Conservation (phyloP, 129 eudicot genomes). For the Tagetes patula region DNA sequence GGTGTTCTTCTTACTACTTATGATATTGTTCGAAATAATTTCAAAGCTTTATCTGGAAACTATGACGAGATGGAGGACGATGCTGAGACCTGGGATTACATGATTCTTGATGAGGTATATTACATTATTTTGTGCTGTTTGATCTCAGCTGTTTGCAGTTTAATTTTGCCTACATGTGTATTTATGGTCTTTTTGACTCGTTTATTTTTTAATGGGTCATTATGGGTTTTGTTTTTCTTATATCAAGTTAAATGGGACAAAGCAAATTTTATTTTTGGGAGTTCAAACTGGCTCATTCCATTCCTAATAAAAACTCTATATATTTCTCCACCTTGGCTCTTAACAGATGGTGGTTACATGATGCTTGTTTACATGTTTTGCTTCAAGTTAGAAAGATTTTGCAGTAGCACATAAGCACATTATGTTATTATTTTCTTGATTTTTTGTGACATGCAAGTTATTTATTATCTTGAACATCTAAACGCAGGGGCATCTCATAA, state of each 20-base stretch:
- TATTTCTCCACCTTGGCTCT: not conserved
- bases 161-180: not conserved
- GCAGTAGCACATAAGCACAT: not conserved
- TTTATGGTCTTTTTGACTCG: not conserved
- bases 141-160: not conserved
- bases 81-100: conserved; percentile 77
- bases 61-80: conserved; percentile 61
- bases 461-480: conserved; percentile 16
- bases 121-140: not conserved
- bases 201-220: not conserved
- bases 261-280: not conserved
- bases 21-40: conserved; percentile 86
- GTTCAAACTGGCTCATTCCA: not conserved
- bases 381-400: not conserved
- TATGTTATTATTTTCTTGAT: conserved; percentile 3
- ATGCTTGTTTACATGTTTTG: not conserved
- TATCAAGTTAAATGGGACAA: not conserved
- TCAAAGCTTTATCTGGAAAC: conserved; percentile 64
- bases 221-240: not conserved
- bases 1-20: conserved; percentile 93
- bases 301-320: not conserved
- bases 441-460: not conserved
- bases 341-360: not conserved
- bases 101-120: conserved; percentile 92
- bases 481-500: conserved; percentile 88